These are phyloP conservation scores for Emmonsiellopsis sp. DNA, from an alignment of 2,329 filamentous ascomycete genomes.

Conservation along the genomic window DNA sequence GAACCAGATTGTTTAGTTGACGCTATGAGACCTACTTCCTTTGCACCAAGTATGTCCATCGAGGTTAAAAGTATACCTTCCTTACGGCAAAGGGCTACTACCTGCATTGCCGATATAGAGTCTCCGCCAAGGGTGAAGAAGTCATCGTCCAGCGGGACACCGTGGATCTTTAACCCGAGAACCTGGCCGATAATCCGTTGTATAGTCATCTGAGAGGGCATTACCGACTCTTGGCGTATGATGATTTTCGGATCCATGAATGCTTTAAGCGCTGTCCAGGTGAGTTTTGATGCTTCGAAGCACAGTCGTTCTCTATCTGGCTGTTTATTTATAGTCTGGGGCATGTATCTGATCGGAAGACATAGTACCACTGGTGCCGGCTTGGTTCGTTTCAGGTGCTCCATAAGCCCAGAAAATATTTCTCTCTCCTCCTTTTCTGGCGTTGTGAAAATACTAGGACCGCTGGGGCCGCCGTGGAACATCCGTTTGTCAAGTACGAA, in stretches of 20 bases:
- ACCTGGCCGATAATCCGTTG: neutral
- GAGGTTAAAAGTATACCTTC: conserved; percentile 4
- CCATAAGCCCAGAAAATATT: neutral
- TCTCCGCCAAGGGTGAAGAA: conserved; percentile 2
- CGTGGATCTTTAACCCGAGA: neutral
- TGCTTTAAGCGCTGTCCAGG: neutral
- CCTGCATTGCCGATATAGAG: conserved; percentile 3
- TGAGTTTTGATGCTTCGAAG: neutral
- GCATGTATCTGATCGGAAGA: neutral
- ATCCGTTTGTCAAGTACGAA: neutral
- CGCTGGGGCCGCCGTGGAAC: neutral
- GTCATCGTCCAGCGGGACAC: neutral
- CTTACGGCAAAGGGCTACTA: conserved; percentile 4
- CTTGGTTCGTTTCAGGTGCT: neutral
- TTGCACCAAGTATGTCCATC: conserved; percentile 7
- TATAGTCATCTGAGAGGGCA: too few species aligned
- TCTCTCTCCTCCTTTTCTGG: neutral
- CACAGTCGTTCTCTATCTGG: neutral
- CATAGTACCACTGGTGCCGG: neutral
- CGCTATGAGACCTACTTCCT: conserved; percentile 3
- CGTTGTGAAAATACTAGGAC: neutral
- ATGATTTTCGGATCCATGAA: neutral
- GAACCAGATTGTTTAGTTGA: neutral
- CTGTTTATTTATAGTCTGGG: neutral
- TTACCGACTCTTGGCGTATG: neutral